Evolutionary conservation across 2,329 filamentous ascomycete genomes (phyloP).

Genomic region (Macrophomina pseudophaseolina): DNA sequence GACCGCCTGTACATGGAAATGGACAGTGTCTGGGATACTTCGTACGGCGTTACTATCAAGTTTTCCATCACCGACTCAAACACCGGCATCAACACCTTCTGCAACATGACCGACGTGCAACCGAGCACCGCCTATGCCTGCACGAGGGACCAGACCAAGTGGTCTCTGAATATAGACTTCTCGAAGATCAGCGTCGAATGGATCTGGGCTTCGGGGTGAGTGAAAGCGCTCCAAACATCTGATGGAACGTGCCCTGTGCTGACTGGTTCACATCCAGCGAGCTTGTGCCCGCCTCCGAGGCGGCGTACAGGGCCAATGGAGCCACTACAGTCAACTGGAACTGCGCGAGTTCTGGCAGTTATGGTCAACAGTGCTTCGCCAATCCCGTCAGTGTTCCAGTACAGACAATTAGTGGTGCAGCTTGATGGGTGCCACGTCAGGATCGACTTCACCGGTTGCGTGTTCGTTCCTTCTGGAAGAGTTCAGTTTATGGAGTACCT

Average conservation of each 20-base stretch:
- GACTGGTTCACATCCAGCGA: neutral
- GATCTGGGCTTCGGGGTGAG: conserved; percentile 1
- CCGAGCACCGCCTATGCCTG: neutral
- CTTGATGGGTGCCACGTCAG: neutral
- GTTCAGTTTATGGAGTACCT: too few species aligned
- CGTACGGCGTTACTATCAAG: neutral
- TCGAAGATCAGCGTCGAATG: conserved; percentile 4
- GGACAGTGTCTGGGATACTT: neutral
- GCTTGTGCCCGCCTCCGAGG: neutral
- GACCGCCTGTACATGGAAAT: neutral
- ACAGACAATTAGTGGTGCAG: neutral
- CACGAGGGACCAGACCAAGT: neutral
- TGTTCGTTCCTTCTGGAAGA: neutral
- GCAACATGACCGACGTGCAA: neutral
- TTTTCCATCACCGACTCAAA: neutral
- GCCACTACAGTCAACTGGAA: neutral
- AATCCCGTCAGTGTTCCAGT: neutral
- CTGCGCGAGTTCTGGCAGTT: conserved; percentile 3
- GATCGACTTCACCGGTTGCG: neutral
- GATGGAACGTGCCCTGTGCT: neutral
- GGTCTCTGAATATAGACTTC: neutral
- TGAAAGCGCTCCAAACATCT: neutral
- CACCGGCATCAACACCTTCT: neutral
- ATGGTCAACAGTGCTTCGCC: neutral
- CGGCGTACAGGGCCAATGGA: neutral